Conservation (phyloP, 2,329 filamentous ascomycete species). For the Trichoderma aggressivum region DNA sequence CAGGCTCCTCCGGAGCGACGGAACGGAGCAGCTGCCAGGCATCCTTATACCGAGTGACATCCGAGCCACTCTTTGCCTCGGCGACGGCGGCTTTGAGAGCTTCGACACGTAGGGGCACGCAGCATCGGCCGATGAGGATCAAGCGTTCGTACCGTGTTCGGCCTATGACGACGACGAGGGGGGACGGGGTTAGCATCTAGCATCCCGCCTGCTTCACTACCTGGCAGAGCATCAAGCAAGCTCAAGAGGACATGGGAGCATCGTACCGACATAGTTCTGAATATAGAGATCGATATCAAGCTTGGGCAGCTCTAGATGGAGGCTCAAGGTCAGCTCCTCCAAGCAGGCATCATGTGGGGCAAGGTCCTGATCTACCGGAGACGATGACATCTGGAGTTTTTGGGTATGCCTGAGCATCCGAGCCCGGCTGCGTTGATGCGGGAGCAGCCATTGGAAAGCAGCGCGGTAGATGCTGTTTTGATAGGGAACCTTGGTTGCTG, state of each 20-base stretch:
- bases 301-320: constrained; percentile 66
- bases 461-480: neutral
- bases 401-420: constrained; percentile 8
- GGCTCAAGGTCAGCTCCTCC: constrained; percentile 5
- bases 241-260: neutral
- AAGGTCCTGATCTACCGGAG: constrained; percentile 28
- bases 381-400: constrained; percentile 39
- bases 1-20: constrained; percentile 63
- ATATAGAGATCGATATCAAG: constrained; percentile 91
- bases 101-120: constrained; percentile 71
- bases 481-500: neutral
- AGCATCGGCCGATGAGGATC: constrained; percentile 74
- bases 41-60: constrained; percentile 68
- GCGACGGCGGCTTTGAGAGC: constrained; percentile 73
- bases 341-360: neutral
- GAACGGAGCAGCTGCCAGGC: constrained; percentile 63
- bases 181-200: neutral
- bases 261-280: constrained; percentile 76
- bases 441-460: constrained; percentile 6
- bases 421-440: constrained; percentile 5
- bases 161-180: constrained; percentile 47
- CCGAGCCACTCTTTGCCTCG: constrained; percentile 73
- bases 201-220: neutral
- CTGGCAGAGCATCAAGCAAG: neutral
- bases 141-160: constrained; percentile 79